A percentile compares a stretch with the other conserved stretches of the same genome.
Conservation (phyloP, 768 basidiomycete species). For the Dioszegia hungarica region DNA sequence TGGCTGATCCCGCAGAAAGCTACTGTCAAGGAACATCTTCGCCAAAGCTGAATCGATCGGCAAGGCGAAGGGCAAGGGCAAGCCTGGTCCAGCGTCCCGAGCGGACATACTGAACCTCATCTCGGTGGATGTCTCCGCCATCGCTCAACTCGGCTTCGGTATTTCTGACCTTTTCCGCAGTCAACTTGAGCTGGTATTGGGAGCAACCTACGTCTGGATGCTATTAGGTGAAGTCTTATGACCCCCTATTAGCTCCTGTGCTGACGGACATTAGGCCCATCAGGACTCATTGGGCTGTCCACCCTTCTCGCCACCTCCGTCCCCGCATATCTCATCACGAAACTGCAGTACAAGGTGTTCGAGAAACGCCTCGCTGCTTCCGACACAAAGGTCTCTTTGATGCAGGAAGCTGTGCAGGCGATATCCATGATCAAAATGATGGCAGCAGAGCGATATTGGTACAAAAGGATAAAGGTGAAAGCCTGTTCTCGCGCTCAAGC, state of each 20-base stretch:
- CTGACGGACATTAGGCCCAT: conserved; percentile 20
- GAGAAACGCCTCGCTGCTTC: conserved; percentile 16
- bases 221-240: conserved; percentile 24
- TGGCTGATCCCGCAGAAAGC: conserved; percentile 17
- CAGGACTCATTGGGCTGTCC: conserved; percentile 31
- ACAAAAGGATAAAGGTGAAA: conserved; percentile 22
- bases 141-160: conserved; percentile 17
- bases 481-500: too few relatives aligned
- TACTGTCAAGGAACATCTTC: conserved; percentile 26
- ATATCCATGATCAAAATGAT: conserved; percentile 43
- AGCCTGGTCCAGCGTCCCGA: conserved; percentile 11
- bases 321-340: conserved; percentile 28
- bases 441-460: conserved; percentile 38
- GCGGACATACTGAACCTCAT: conserved; percentile 40
- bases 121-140: conserved; percentile 15
- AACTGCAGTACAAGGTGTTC: conserved; percentile 29
- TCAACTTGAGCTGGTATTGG: conserved; percentile 23
- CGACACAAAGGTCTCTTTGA: conserved; percentile 24
- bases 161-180: conserved; percentile 8
- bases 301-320: conserved; percentile 27
- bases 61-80: background rate
- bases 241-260: background rate
- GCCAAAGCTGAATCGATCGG: background rate
- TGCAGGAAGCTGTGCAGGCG: conserved; percentile 39
- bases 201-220: conserved; percentile 29